Evolutionary conservation across 78 protist species (phyloP), one percentile per base, ranked within the genome.

Genomic region (Dictyostelium purpureum): DNA sequence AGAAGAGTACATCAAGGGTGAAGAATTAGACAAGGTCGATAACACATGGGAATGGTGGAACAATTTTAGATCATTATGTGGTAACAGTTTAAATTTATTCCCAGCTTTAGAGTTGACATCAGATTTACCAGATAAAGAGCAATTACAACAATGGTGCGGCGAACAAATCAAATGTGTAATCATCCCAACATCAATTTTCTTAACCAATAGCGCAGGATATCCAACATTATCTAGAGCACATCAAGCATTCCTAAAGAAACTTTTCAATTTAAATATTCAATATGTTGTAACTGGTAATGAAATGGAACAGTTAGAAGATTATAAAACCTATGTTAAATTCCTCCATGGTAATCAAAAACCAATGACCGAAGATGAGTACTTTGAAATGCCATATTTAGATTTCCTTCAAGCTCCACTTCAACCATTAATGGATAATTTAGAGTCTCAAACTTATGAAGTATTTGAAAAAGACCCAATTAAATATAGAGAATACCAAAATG

Each of bases 401-500:
- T 63, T 54, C 52, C 71, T 77, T 10, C 93, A 57, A 28, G 65
- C 89, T 31, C 96, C 96, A 9, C 38, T 93, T 26, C 85, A 76
- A 61, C 99, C 99, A 21, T 95, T 99, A 79, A 80, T 56, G 87
- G 99, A 98, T 90, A 91, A 98, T 66, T 95, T 99, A 35, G 99
- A 98, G 57, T 91, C 97, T 33, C 95, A 77, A 37, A 96, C 98
- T 4, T 99, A 99, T 94, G 99, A 98, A 63, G 92, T 94, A 4
- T 99, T 99, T 63, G 99, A 99, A 95, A 18, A 79, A 66, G 99
- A 98, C 77, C 97, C 99, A 5, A 40, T 94, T 91, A 99, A 98
- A 94, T 98, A 98, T 65, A 11, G 1, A 6, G 69, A 37, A 87
- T 98, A 97, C 71, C 77, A 90, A 69, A 38, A 51, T 12, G 85